Conservation (phyloP, 2,329 filamentous ascomycete species). For the Onygenales sp. region DNA sequence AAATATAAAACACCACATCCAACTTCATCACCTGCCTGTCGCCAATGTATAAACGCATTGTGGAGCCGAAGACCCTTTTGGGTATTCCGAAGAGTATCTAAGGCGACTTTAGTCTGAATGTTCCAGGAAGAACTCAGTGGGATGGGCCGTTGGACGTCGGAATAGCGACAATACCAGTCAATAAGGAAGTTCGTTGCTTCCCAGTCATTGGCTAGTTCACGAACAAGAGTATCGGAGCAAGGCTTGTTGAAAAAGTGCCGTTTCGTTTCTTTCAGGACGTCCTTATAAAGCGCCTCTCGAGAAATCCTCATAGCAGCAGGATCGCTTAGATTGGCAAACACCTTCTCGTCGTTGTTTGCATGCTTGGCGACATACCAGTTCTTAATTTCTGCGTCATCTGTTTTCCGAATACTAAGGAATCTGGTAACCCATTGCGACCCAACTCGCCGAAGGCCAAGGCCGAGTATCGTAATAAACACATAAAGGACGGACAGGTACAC, state of each 20-base stretch:
- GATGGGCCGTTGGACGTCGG: slow-evolving; percentile 40
- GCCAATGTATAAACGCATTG: slow-evolving; percentile 50
- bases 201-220: slow-evolving; percentile 43
- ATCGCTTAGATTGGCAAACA: slow-evolving; percentile 38
- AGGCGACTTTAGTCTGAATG: slow-evolving; percentile 45
- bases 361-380: slow-evolving; percentile 29
- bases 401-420: slow-evolving; percentile 32
- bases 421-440: slow-evolving; percentile 52
- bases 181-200: slow-evolving; percentile 45
- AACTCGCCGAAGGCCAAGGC: slow-evolving; percentile 45
- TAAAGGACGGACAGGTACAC: slow-evolving; percentile 50
- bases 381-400: slow-evolving; percentile 30
- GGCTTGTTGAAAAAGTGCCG: slow-evolving; percentile 35
- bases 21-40: slow-evolving; percentile 46
- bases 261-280: slow-evolving; percentile 36
- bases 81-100: slow-evolving; percentile 43
- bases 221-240: slow-evolving; percentile 38
- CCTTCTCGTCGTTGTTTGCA: slow-evolving; percentile 25
- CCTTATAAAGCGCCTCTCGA: slow-evolving; percentile 35
- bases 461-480: slow-evolving; percentile 41
- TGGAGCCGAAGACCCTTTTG: slow-evolving; percentile 48
- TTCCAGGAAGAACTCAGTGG: slow-evolving; percentile 50
- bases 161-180: slow-evolving; percentile 43
- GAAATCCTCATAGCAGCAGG: slow-evolving; percentile 40
- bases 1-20: slow-evolving; percentile 47